These are phyloP conservation scores for Avena eriantha DNA, from an alignment of 176 grass and related monocot genomes.

Conservation along the genomic window DNA sequence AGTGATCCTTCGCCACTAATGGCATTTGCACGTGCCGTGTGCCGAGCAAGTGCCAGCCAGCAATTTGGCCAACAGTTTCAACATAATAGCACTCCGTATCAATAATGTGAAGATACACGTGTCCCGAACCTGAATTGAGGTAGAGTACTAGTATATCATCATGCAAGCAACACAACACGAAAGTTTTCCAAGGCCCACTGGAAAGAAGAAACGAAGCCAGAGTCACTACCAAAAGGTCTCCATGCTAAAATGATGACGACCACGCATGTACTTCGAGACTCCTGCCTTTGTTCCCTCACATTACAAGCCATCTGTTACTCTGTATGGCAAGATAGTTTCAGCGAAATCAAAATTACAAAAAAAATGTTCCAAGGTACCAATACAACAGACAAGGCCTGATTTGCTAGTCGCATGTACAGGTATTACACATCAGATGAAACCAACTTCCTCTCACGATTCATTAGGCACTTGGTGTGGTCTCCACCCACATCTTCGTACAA, in stretches of 20 bases:
- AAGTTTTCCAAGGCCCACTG: not conserved
- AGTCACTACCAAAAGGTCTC: not conserved
- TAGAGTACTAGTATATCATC: not conserved
- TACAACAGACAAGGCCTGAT: not conserved
- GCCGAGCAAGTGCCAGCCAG: not conserved
- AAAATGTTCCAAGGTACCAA: not conserved
- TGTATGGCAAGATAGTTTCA: not conserved
- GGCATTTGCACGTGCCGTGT: not conserved
- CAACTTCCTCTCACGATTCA: not conserved
- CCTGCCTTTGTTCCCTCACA: not conserved
- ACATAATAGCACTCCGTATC: no score
- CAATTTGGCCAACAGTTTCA: not conserved
- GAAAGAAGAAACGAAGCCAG: not conserved
- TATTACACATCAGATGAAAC: not conserved
- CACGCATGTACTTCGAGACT: not conserved
- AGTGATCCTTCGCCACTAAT: not conserved
- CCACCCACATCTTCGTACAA: not conserved
- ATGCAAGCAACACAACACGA: not conserved
- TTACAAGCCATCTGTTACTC: not conserved
- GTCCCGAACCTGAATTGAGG: not conserved
- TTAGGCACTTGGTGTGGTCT: not conserved
- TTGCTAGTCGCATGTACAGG: not conserved
- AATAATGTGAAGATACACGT: not conserved
- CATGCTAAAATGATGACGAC: not conserved
- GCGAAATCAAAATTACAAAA: conserved; percentile 2